Conservation (phyloP, 345 rosid genomes). For the Syzygium oleosum region DNA sequence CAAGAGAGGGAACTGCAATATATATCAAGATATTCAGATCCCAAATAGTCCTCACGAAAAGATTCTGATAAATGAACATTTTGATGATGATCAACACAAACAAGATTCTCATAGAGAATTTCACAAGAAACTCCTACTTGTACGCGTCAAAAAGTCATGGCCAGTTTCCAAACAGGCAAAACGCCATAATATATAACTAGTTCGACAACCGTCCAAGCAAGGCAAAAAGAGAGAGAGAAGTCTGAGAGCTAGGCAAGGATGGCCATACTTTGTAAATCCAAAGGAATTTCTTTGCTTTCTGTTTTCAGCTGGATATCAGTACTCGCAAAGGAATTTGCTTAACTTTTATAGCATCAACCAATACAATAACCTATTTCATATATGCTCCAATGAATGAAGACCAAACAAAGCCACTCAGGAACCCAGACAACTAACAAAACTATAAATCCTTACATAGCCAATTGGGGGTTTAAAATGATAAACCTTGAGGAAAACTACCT, state of each 20-base stretch:
- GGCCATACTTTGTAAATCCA: not conserved
- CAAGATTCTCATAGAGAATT: not conserved
- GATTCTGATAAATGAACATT: not conserved
- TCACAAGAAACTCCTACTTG: not conserved
- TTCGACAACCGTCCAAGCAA: not conserved
- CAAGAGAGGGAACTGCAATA: slow-evolving; percentile 58
- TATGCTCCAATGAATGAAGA: not conserved
- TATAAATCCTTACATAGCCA: not conserved
- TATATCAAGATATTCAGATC: not conserved
- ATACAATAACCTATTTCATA: not conserved
- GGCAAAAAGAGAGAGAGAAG: not conserved
- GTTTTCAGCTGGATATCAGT: not conserved
- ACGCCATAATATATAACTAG: not conserved
- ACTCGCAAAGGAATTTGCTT: not conserved
- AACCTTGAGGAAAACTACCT: not conserved
- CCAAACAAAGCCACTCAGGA: not conserved
- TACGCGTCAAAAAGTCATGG: not conserved
- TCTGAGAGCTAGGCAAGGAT: not conserved
- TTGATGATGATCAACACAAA: not conserved
- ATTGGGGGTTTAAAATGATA: not conserved
- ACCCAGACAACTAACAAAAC: not conserved
- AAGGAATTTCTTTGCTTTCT: not conserved
- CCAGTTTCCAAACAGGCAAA: not conserved
- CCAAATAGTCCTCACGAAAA: not conserved
- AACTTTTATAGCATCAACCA: not conserved